Evolutionary conservation across 768 basidiomycete species (phyloP), one percentile per base, ranked within the genome.

Genomic region (Cystobasidium onofrii): DNA sequence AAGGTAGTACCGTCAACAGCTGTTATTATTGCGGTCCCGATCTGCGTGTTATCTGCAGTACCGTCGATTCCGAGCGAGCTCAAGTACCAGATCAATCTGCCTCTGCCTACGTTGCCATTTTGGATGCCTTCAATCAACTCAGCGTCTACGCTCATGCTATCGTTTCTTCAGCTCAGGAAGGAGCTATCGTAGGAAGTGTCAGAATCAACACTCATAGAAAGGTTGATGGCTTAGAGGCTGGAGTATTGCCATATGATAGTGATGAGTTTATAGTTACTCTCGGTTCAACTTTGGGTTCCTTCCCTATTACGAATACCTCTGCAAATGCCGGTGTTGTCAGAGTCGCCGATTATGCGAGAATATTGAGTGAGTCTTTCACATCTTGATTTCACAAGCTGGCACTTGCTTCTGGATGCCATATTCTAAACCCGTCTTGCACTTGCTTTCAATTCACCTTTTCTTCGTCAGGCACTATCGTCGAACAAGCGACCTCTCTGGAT

Each of bases 41-140:
- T 44, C 33, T 75, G 18, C 70, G 74, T 18, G 62, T 75, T 27
- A 34, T 75, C 67, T 75, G 74, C 69, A 72, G 66, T 34, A 33
- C 62, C 12, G 44, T 75, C 66, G 74, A 75, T 39, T 62, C 57
- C n/a, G 69, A 70, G 23, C 69, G 74, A 1, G 62, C 69, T 17
- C 66, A 61, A 54, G 39, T 75, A 31, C 57, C 74, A 27, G 39
- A 34, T 12, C 17, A 12, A 9, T 20, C 27, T 12, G 34, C 36
- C 1, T 29, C 39, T n/a, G 34, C 36, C 34, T 63, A 44, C 20
- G 72, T 64, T 7, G 1, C 33, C 2, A 27, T 73, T 15, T n/a
- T 46, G 64, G 64, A 66, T n/a, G 20, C 27, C 23, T 57, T 71
- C 69, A 61, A 36, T 44, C 29, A 20, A 27, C 43, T 57, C 23